Evolutionary conservation across 805 yeast species (phyloP), one percentile per base, ranked within the genome.

Genomic region (Cyberlindnera subsufficiens): DNA sequence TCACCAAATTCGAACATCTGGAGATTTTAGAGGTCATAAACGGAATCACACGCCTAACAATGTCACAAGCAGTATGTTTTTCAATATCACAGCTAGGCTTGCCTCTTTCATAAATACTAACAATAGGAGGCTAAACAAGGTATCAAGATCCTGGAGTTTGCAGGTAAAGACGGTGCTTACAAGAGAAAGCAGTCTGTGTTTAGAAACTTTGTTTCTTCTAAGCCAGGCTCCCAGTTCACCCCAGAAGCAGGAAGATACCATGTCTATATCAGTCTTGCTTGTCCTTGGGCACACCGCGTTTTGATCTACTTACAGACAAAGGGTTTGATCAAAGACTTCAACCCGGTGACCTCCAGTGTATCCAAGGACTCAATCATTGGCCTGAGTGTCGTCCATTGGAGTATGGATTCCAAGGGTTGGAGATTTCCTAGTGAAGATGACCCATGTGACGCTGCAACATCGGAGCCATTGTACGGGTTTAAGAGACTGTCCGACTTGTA

Each of bases 251-350:
- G 77, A 44, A 74, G 99, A 55, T 91, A 91, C 60, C 96, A 90
- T 64, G 72, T 89, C 42, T 90, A 85, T 55, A 95, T 88, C 10
- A 83, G 93, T 1, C 69, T 73, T 38, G 96, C 96, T 2, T 91
- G 99, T 65, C 98, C 99, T 4, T 91, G 97, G 77, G 97, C 97
- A 1, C 95, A 87, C 59, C 74, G 98, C 49, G 78, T 90, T 0
- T 69, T 90, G 45, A 82, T 88, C 41, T 72, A 82, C 3, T 67
- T 96, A 42, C 64, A 74, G 11, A 68, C 91, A 49, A 88, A 89
- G 67, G 96, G 96, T 1, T 62, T 84, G 39, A 61, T 68, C n/a
- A 69, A 69, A 42, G 57, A 68, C 31, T 71, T 69, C 42, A 58
- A 66, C 39, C 58, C 60, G 22, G 32, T 34, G 29, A 56, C 59